Conservation (phyloP, 495 filamentous ascomycete species). For the Penicillium crystallinum region DNA sequence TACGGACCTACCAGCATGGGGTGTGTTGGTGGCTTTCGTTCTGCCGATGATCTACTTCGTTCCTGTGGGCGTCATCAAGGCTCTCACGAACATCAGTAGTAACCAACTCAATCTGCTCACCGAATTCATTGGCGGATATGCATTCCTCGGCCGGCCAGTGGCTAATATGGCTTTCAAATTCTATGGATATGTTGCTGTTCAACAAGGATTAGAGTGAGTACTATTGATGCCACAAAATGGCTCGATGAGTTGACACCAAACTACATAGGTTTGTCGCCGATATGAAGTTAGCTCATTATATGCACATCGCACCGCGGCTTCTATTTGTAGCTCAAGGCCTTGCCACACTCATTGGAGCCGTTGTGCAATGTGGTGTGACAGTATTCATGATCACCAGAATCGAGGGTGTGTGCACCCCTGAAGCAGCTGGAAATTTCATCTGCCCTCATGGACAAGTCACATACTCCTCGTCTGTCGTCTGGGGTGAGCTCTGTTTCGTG, state of each 20-base stretch:
- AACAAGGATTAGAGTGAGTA: slow-evolving; percentile 42
- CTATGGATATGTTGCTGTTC: slow-evolving; percentile 66
- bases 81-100: slow-evolving; percentile 63
- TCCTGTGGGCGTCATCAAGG: slow-evolving; percentile 51
- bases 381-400: slow-evolving; percentile 62
- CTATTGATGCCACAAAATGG: slow-evolving; percentile 32
- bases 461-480: slow-evolving; percentile 65
- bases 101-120: slow-evolving; percentile 62
- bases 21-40: slow-evolving; percentile 55
- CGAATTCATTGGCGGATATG: slow-evolving; percentile 68
- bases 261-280: slow-evolving; percentile 63
- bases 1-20: slow-evolving; percentile 64
- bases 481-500: slow-evolving; percentile 39
- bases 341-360: slow-evolving; percentile 58
- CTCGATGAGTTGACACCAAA: slow-evolving; percentile 26
- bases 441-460: slow-evolving; percentile 66
- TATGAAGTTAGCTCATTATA: slow-evolving; percentile 75
- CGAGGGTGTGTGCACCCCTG: slow-evolving; percentile 53
- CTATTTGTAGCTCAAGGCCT: slow-evolving; percentile 66
- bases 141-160: slow-evolving; percentile 59
- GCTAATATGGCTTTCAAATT: slow-evolving; percentile 75
- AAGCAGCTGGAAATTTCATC: slow-evolving; percentile 59
- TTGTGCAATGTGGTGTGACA: slow-evolving; percentile 61
- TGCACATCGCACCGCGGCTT: slow-evolving; percentile 66
- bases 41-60: slow-evolving; percentile 41